Conservation (phyloP, 2,329 filamentous ascomycete species). For the Aspergillus sp. region DNA sequence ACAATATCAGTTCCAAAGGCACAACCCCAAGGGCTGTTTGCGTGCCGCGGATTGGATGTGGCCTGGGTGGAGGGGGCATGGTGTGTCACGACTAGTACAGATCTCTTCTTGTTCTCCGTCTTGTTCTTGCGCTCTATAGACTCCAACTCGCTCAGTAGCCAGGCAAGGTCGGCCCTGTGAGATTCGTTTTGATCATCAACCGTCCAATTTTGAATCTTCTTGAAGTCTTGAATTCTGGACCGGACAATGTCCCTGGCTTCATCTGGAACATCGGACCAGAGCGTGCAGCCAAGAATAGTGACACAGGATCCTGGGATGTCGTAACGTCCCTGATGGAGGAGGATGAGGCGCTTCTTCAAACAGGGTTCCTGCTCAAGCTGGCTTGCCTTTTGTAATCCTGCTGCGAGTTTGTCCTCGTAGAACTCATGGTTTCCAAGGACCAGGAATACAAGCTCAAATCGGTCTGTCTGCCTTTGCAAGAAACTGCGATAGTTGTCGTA, state of each 20-base stretch:
- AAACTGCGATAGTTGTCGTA: constrained; percentile 32
- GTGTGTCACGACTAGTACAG: constrained; percentile 59
- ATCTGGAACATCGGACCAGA: constrained; percentile 59
- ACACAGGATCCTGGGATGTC: constrained; percentile 39
- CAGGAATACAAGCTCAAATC: constrained; percentile 30
- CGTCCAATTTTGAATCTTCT: constrained; percentile 58
- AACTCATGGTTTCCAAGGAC: constrained; percentile 37
- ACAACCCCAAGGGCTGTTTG: constrained; percentile 51
- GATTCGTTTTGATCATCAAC: constrained; percentile 54
- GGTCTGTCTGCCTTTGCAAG: constrained; percentile 26
- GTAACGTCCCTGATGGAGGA: constrained; percentile 33
- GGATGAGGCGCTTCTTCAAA: constrained; percentile 31
- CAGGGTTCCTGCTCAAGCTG: constrained; percentile 34
- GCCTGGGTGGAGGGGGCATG: constrained; percentile 59
- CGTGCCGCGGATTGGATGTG: constrained; percentile 56
- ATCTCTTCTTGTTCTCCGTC: background rate
- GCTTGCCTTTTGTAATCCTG: constrained; percentile 28
- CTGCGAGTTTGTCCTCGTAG: constrained; percentile 28
- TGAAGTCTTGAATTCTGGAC: constrained; percentile 58
- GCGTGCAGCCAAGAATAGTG: constrained; percentile 62
- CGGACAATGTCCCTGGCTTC: constrained; percentile 46
- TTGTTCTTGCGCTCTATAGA: constrained; percentile 22
- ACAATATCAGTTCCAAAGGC: constrained; percentile 61
- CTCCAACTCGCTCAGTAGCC: constrained; percentile 52
- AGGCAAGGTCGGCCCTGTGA: constrained; percentile 55